Evolutionary conservation across 805 yeast species (phyloP), one percentile per base, ranked within the genome.

Genomic region (Candida golubevii): DNA sequence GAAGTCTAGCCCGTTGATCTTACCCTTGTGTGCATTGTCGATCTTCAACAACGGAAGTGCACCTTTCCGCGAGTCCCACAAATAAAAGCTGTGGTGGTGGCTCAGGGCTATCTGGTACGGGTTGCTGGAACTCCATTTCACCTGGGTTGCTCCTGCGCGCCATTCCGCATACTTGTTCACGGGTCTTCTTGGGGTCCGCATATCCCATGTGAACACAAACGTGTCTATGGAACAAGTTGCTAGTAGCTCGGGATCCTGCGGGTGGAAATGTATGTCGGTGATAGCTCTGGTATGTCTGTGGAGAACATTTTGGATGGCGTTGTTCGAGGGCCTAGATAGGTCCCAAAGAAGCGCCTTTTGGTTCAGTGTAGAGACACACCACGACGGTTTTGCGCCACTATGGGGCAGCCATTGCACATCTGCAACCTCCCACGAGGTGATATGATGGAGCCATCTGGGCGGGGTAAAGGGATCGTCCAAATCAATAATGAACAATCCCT

Each of bases 391-490:
- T 1, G 82, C 75, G 6, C 77, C 72, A 60, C 91, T 97, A 60
- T 93, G 97, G 0, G 97, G 97, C 2, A 95, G 87, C 98, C 99
- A 93, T 63, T 93, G 98, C 1, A 91, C 97, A 61, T 91, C 97
- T 0, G 99, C 97, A 3, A 93, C 99, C 62, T 93, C 98, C 98
- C 98, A 93, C 0, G 95, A 82, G 0, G 97, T 91, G 31, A 82
- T 74, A 59, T 93, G 97, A 44, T 83, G 95, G 12, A 93, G 75
- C 90, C 95, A 88, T 46, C 99, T 71, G 0, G 99, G 99, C 0
- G 95, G 89, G 0, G 91, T 80, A 64, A 88, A 91, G 1, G 98
- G 99, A 61, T 93, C 97, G 57, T 91, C 96, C 35, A 93, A 65
- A 65, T 93, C 98, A n/a, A 91, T 83, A 33, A 93, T 81, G 61